Percentiles rank a stretch among this genome's conserved stretches.
Conservation (phyloP, 179 eudicot species). For the Spergularia azorica region DNA sequence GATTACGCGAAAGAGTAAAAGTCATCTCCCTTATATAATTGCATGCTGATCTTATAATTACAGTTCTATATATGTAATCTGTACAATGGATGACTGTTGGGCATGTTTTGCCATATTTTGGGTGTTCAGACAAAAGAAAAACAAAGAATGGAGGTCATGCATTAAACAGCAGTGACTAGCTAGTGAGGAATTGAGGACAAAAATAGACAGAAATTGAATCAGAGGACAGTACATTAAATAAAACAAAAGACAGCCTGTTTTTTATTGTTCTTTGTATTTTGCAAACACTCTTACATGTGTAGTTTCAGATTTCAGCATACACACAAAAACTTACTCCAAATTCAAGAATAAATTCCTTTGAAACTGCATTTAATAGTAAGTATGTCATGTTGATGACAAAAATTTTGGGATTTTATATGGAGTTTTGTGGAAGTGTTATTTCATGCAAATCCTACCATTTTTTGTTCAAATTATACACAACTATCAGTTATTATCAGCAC, state of each 20-base stretch:
- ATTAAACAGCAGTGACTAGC: slow-evolving; percentile 26
- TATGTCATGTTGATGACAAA: slow-evolving; percentile 10
- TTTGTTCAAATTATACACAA: not conserved
- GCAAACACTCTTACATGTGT: slow-evolving; percentile 1
- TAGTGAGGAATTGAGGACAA: slow-evolving; percentile 31
- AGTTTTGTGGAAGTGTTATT: not conserved
- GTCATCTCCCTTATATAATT: too few relatives aligned
- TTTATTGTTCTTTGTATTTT: slow-evolving; percentile 31
- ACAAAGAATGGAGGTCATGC: slow-evolving; percentile 3
- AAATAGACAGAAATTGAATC: slow-evolving; percentile 38
- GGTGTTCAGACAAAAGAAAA: not conserved
- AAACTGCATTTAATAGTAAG: slow-evolving; percentile 13
- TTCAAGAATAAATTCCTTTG: slow-evolving; percentile 10
- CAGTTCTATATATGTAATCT: not conserved
- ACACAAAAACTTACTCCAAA: not conserved
- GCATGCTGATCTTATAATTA: too few relatives aligned
- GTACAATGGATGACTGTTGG: not conserved
- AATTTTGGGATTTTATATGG: not conserved
- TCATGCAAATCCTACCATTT: slow-evolving; percentile 30
- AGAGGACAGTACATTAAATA: slow-evolving; percentile 42
- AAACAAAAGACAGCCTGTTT: slow-evolving; percentile 51
- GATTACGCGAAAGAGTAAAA: too few relatives aligned
- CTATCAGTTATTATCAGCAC: slow-evolving; percentile 15
- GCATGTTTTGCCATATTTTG: slow-evolving; percentile 15
- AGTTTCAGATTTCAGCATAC: slow-evolving; percentile 19